These are phyloP conservation scores for Thuja plicata DNA, from an alignment of 83 land plant genomes.

Conservation along the genomic window DNA sequence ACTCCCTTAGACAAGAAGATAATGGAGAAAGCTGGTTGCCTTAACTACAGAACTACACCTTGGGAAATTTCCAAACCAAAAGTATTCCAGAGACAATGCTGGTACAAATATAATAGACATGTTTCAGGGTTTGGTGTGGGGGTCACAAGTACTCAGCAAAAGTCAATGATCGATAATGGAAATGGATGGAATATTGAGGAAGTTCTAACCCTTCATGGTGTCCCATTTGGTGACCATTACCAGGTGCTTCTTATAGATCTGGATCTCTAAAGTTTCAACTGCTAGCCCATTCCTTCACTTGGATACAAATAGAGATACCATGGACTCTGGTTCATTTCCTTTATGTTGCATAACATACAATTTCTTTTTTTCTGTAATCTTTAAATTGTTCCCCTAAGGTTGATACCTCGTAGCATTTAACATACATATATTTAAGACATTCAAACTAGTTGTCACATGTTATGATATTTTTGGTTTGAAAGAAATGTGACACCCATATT, in stretches of 20 bases:
- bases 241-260: slow-evolving; percentile 39
- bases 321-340: background rate
- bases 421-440: too few species aligned
- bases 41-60: slow-evolving; percentile 56
- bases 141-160: slow-evolving; percentile 85
- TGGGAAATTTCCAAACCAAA: slow-evolving; percentile 73
- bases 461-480: background rate
- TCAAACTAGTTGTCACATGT: background rate
- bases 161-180: slow-evolving; percentile 39
- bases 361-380: too few species aligned
- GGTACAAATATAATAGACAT: slow-evolving; percentile 60
- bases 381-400: too few species aligned
- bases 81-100: slow-evolving; percentile 65
- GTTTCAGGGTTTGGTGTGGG: slow-evolving; percentile 74
- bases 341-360: too few species aligned
- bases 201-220: slow-evolving; percentile 81
- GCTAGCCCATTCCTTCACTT: background rate
- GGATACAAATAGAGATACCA: background rate
- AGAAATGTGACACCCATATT: slow-evolving; percentile 13
- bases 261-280: background rate
- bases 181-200: slow-evolving; percentile 78
- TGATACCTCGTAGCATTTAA: too few species aligned
- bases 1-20: slow-evolving; percentile 58
- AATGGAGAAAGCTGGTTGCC: slow-evolving; percentile 72
- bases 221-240: slow-evolving; percentile 88